Evolutionary conservation across 2,329 filamentous ascomycete genomes (phyloP), one percentile per base, ranked within the genome.

Genomic region (Lachnellula suecica): DNA sequence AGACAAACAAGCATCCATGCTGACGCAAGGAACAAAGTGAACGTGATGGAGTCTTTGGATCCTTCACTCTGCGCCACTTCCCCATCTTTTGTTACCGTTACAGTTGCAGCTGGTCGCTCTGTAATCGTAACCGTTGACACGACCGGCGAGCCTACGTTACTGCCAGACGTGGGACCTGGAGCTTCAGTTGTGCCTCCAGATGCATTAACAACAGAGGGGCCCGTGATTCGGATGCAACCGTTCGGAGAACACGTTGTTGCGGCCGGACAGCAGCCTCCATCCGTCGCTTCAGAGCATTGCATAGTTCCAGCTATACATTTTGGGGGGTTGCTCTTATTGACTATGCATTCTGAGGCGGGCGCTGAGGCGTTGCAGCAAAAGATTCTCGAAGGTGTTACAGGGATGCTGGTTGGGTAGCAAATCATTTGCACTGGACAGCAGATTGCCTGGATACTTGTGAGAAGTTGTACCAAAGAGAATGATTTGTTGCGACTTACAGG

Each of bases 401-500:
- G n/a, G 55, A 49, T 11, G 48, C 11, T 25, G 34, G 53, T 58
- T 9, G 49, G 29, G 20, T 57, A 60, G 48, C 65, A 67, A 11
- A 50, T 42, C 54, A 61, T 61, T 23, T 35, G 44, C 13, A 64
- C 51, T 9, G 65, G 65, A 45, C 65, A 67, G 46, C 63, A 67
- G 19, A 66, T 63, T 17, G 61, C 48, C 65, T 67, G 41, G 7
- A 4, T 4, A 29, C 17, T 20, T 46, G 25, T 31, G 24, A 49
- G 45, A 24, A 31, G 9, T 22, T 24, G 5, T n/a, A 34, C 20
- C 20, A 17, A 29, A 9, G 23, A 19, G 10, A 22, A 43, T 11
- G 27, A 23, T 13, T 8, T 13, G 2, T 25, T 5, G 15, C 2
- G 2, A 49, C 61, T 56, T 43, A 66, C 65, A 29, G 60, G 59